phyloP scores from a whole-genome alignment of 129 eudicot genomes.

The Saussurea involucrata region DNA sequence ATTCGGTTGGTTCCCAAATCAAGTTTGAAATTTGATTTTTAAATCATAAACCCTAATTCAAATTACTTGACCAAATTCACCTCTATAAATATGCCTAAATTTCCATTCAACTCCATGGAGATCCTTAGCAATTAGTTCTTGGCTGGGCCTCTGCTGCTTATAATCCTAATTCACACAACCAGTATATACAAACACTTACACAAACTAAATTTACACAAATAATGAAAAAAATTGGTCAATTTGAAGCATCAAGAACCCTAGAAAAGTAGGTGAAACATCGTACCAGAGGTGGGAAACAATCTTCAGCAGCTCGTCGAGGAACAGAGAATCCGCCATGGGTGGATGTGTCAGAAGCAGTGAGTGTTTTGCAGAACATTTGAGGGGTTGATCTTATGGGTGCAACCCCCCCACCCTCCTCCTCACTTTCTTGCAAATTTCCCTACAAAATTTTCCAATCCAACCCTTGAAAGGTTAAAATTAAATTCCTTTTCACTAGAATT shows the following conservation, averaged over 20 bases:
- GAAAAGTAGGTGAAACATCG: conserved; percentile 1
- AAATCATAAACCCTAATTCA: neutral
- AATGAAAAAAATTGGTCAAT: neutral
- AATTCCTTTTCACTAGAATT: neutral
- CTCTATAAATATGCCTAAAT: conserved; percentile 92
- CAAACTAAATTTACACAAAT: neutral
- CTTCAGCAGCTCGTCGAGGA: conserved; percentile 89
- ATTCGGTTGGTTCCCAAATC: neutral
- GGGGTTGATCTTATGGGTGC: conserved; percentile 60
- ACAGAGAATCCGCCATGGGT: conserved; percentile 98
- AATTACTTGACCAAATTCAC: conserved; percentile 33
- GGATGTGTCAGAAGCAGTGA: conserved; percentile 96
- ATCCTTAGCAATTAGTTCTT: conserved; percentile 89
- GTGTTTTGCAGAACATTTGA: conserved; percentile 94
- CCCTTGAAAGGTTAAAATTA: conserved; percentile 7
- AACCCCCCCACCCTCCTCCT: conserved; percentile 56
- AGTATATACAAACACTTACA: neutral
- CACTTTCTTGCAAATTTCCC: conserved; percentile 45
- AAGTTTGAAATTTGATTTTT: neutral
- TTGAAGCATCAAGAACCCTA: neutral
- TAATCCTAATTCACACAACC: conserved; percentile 51
- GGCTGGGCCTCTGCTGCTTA: conserved; percentile 91
- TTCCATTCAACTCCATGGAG: conserved; percentile 96
- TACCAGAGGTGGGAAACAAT: conserved; percentile 88
- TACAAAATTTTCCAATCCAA: conserved; percentile 25